Conservation (phyloP, 2,329 filamentous ascomycete genomes). For the Colletotrichum liriopes region DNA sequence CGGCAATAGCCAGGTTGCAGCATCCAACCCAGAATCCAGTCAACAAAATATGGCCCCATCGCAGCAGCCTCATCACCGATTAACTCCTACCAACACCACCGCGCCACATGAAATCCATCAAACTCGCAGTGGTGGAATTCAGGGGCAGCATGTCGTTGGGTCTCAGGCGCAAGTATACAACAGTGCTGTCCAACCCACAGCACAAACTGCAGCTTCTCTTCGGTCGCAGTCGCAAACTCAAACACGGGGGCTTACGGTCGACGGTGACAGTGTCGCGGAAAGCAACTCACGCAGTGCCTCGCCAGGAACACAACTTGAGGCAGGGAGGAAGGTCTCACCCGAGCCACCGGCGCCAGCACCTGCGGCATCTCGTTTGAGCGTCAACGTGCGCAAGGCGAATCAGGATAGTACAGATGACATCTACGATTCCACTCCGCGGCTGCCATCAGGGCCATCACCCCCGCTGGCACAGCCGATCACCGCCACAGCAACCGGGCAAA, state of each 20-base stretch:
- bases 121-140: background rate
- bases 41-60: background rate
- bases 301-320: background rate
- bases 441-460: constrained; percentile 26
- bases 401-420: constrained; percentile 49
- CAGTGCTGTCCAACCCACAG: background rate
- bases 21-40: background rate
- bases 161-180: background rate
- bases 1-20: background rate
- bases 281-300: constrained; percentile 7
- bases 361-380: constrained; percentile 24
- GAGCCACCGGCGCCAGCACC: constrained; percentile 16
- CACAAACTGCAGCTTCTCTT: background rate
- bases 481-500: constrained; percentile 38
- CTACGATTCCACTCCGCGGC: constrained; percentile 53
- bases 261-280: background rate
- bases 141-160: background rate
- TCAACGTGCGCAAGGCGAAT: constrained; percentile 45
- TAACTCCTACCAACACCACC: background rate
- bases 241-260: constrained; percentile 4
- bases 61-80: constrained; percentile 1
- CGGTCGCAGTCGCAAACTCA: background rate
- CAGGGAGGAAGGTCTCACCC: constrained; percentile 8
- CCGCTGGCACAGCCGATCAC: constrained; percentile 24
- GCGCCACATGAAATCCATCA: constrained; percentile 6